Percentiles rank a stretch among this genome's conserved stretches.
Evolutionary conservation across 1,284 basidiomycete species (phyloP).

Genomic region (Malassezia yamatoensis): DNA sequence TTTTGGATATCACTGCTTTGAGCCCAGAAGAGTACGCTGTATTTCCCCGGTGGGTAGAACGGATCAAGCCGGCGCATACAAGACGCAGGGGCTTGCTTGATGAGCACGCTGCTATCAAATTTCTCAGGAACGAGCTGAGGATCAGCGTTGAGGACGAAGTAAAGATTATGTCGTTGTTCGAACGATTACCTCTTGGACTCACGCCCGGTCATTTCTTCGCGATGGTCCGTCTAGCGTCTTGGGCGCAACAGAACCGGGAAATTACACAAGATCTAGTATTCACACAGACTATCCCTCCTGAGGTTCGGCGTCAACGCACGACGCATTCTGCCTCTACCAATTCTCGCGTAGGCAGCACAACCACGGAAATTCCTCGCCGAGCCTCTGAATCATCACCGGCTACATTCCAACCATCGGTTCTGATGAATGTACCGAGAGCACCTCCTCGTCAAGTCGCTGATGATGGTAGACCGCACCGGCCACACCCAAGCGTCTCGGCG

Average conservation of each 20-base stretch:
- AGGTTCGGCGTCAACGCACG: conserved; percentile 4
- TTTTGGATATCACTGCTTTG: conserved; percentile 39
- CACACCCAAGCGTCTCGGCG: neutral
- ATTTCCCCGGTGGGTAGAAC: conserved; percentile 31
- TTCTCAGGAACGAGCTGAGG: conserved; percentile 36
- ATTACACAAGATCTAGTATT: conserved; percentile 34
- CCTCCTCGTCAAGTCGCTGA: conserved; percentile 10
- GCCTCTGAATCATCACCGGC: neutral
- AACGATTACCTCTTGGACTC: conserved; percentile 39
- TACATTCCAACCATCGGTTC: neutral
- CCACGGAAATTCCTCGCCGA: neutral
- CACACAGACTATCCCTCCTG: conserved; percentile 24
- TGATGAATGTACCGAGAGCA: conserved; percentile 8
- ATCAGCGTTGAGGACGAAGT: conserved; percentile 40
- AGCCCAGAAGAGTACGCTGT: conserved; percentile 39
- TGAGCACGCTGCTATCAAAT: conserved; percentile 42
- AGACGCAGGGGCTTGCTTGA: conserved; percentile 38
- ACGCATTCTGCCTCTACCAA: neutral
- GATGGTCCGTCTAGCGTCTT: conserved; percentile 40
- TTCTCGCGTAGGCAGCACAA: conserved; percentile 1
- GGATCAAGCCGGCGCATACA: conserved; percentile 35
- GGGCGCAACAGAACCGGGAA: conserved; percentile 36
- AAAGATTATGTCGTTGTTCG: conserved; percentile 46
- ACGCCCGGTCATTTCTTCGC: conserved; percentile 42
- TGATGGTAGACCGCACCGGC: neutral